Evolutionary conservation across 306 rosid genomes (phyloP), one percentile per base, ranked within the genome.

Genomic region (Trifolium subterraneum): DNA sequence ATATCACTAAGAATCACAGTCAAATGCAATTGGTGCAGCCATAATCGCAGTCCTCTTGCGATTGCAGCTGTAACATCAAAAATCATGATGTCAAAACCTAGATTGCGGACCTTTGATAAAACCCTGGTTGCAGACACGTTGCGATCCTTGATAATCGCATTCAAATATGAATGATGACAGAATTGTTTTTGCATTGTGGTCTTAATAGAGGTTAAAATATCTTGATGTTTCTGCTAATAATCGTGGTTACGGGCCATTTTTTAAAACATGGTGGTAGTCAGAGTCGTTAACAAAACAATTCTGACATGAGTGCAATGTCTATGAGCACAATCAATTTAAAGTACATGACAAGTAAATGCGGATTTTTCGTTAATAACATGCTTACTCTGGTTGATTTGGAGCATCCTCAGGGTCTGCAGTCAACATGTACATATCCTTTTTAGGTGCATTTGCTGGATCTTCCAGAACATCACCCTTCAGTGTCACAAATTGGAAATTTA

Each of bases 401-500:
- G 99, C 97, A 80, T 92, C 93, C 78, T 82, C 88, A 6, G 97
- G 97, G 79, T 92, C 93, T 20, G 82, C 86, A 0, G 97, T 86
- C 78, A 94, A 58, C 96, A 94, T 88, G 85, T 81, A 92, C 96
- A 92, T 92, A 72, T 92, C 97, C 80, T 86, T 90, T 77, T 86
- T 90, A 2, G 99, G 99, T 68, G 90, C 99, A 25, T 83, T 86
- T 22, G 88, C 95, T 0, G 96, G 99, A 75, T 94, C 96, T 83
- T 94, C 99, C 88, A 94, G 78, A 77, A 87, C 80, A 78, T 92
- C 97, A 51, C 99, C 99, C 97, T 94, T 74, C 70, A 82, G 33
- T 55, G 18, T 38, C 72, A 77, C 70, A 74, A 63, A 80, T 73
- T 22, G 33, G 35, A 70, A 54, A 45, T 62, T 4, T 67, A 42